Base-by-base conservation (phyloP, 177 flowering plant species). In the Vitis hybrid region DNA sequence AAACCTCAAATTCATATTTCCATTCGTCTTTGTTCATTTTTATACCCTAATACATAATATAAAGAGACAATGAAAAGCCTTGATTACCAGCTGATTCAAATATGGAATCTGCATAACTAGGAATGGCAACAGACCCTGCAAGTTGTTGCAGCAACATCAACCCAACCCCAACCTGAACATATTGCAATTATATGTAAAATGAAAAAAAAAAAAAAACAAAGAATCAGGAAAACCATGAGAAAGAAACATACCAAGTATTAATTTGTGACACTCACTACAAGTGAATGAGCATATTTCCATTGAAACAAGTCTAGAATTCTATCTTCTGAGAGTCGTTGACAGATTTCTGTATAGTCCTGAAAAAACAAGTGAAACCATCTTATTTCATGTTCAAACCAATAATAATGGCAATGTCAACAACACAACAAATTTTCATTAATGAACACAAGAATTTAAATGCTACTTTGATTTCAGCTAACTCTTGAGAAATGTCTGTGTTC, bases 151-250 rank as follows among this genome's bases (percentile, higher is more conserved):
- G 23, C 23, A 23, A 82, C 89, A 88, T 85, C 57, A 88, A 75
- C 18, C 92, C 90, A 23, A 81, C 84, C 68, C 92, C 87, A 66
- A 88, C 88, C 90, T 88, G 40, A 65, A 62, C 70, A 56, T 10
- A 50, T 30, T 49, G 4, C 32, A 66, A 56, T 21, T 4, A 23
- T 23, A 23, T 1, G 2, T 23, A 23, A 60, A 5, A 34, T 34
- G 40, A 34, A 34, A 32, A 32, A 34, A 19, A 19, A 19, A 19
- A 19, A 19, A 19, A 19, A 19, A 19, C 23, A 21, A 21, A 21
- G 23, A 21, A 23, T 23, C 23, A 23, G 23, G 23, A 1, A 23
- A 23, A 23, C 23, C 23, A 34, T 34, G 40, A 34, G 10, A 26
- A 7, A 12, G 56, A 55, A 70, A 57, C 40, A 5, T 34, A 6